phyloP scores from a whole-genome alignment of 805 yeast species.

The Soucietia sequanensis region DNA sequence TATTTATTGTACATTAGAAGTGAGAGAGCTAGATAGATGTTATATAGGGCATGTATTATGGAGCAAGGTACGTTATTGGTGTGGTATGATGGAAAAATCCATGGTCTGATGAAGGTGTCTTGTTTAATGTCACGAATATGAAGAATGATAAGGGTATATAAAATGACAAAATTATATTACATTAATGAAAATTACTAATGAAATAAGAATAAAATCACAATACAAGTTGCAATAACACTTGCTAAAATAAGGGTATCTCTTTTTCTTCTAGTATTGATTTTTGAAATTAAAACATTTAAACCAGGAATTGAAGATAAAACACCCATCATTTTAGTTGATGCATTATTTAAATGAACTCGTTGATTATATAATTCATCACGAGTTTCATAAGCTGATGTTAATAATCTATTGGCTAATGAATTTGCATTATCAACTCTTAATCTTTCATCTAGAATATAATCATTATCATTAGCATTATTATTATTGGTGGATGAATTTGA shows the following conservation, averaged over 20 bases:
- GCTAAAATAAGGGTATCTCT: conserved; percentile 88
- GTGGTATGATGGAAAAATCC: neutral
- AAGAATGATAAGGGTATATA: too few relatives aligned
- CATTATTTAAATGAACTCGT: conserved; percentile 57
- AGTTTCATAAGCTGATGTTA: conserved; percentile 85
- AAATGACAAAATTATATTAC: too few relatives aligned
- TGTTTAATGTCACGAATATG: too few relatives aligned
- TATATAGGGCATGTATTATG: too few relatives aligned
- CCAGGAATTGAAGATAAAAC: conserved; percentile 79
- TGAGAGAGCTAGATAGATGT: too few relatives aligned
- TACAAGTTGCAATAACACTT: conserved; percentile 66
- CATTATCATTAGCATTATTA: conserved; percentile 47
- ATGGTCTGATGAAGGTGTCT: neutral
- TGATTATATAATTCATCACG: conserved; percentile 82
- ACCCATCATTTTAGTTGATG: conserved; percentile 61
- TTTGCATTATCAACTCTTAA: conserved; percentile 71
- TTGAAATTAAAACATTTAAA: conserved; percentile 65
- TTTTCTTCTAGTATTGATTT: conserved; percentile 84
- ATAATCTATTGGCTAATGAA: conserved; percentile 71
- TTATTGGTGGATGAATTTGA: conserved; percentile 7
- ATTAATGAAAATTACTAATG: too few relatives aligned
- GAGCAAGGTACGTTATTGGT: too few relatives aligned
- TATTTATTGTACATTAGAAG: too few relatives aligned
- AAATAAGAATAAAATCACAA: conserved; percentile 58
- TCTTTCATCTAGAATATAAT: conserved; percentile 77